These are phyloP conservation scores for Microdochium paspali DNA, from an alignment of 2,329 filamentous ascomycete species.

Conservation along the genomic window DNA sequence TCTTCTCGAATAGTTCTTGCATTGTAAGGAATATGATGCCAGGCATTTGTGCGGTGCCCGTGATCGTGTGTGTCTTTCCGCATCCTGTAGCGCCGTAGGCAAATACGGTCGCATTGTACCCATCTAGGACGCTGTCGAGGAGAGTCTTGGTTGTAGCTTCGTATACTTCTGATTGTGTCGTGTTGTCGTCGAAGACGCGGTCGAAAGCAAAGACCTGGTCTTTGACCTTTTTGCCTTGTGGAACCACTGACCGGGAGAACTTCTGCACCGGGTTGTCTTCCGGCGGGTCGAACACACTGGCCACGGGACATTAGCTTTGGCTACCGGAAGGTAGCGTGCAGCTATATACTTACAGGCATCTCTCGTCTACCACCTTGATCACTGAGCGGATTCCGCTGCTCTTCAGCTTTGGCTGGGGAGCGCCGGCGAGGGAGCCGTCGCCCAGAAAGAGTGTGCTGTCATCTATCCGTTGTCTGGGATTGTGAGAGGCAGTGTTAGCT, in stretches of 20 bases:
- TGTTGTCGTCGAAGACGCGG: constrained; percentile 92
- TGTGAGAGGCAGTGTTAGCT: constrained; percentile 1
- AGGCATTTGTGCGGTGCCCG: constrained; percentile 81
- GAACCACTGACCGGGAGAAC: constrained; percentile 73
- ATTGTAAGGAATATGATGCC: constrained; percentile 99
- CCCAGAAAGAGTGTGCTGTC: constrained; percentile 90
- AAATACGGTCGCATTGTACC: constrained; percentile 98
- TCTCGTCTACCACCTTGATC: constrained; percentile 93
- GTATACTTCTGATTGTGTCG: constrained; percentile 86
- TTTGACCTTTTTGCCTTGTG: constrained; percentile 83
- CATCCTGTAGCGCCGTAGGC: constrained; percentile 97
- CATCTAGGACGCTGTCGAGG: constrained; percentile 91
- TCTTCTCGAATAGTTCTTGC: constrained; percentile 97
- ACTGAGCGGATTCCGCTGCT: constrained; percentile 83
- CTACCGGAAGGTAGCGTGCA: background rate
- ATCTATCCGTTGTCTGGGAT: constrained; percentile 53
- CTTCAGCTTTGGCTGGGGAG: constrained; percentile 73
- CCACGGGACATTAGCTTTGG: background rate
- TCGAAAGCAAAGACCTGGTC: constrained; percentile 98
- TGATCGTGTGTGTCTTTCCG: constrained; percentile 97
- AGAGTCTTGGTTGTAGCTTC: constrained; percentile 82
- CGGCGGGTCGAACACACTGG: constrained; percentile 90
- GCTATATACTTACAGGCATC: constrained; percentile 68
- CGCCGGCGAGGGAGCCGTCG: constrained; percentile 86
- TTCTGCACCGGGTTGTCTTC: constrained; percentile 88